Percentiles rank a stretch among this genome's conserved stretches.
These are phyloP conservation scores for Tolypocladium pustulatum DNA, from an alignment of 2,329 filamentous ascomycete genomes.

Conservation along the genomic window DNA sequence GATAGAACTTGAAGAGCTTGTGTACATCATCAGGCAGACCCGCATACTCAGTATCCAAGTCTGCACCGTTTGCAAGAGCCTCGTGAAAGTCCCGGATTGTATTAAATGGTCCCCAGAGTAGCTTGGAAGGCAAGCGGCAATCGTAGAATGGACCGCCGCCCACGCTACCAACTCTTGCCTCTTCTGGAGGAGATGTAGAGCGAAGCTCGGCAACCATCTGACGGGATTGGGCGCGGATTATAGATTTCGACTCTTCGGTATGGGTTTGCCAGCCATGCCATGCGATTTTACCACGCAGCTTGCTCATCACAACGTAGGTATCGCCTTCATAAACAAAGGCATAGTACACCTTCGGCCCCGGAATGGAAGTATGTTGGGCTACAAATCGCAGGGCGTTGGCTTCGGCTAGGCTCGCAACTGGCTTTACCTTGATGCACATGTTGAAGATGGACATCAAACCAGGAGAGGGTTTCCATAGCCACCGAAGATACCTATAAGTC, in stretches of 20 bases:
- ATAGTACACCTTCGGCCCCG: conserved; percentile 9
- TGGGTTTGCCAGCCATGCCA: conserved; percentile 5
- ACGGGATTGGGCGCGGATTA: conserved; percentile 13
- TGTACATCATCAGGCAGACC: conserved; percentile 12
- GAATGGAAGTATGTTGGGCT: conserved; percentile 8
- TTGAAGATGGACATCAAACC: background rate
- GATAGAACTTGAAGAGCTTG: conserved; percentile 21
- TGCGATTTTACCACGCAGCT: conserved; percentile 11
- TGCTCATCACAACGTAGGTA: conserved; percentile 13
- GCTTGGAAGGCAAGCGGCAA: background rate
- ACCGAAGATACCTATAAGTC: too few relatives aligned
- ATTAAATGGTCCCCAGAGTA: background rate
- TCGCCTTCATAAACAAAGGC: conserved; percentile 2
- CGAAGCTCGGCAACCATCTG: conserved; percentile 2
- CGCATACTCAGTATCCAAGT: background rate
- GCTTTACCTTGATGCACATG: background rate
- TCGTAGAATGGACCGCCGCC: background rate
- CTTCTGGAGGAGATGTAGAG: background rate
- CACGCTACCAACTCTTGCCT: background rate
- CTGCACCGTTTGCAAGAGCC: background rate
- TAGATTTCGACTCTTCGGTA: conserved; percentile 4
- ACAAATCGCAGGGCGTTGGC: conserved; percentile 11
- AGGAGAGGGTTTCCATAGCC: background rate
- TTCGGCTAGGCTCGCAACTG: conserved; percentile 6
- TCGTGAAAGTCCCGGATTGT: background rate